Evolutionary conservation across 2,329 filamentous ascomycete genomes (phyloP).

Genomic region (Sporothrix luriei): DNA sequence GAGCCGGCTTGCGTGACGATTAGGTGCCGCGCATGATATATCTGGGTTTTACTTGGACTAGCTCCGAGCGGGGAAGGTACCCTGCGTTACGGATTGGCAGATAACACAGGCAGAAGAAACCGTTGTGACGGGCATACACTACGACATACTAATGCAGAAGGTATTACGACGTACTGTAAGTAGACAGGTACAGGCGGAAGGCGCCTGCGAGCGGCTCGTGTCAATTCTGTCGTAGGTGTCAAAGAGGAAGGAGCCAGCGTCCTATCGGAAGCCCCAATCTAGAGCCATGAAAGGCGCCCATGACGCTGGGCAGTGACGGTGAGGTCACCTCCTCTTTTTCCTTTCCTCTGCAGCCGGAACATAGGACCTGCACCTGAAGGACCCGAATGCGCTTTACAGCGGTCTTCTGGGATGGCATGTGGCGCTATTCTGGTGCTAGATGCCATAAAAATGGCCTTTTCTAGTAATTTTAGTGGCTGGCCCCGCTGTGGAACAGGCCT

Average conservation of each 20-base stretch:
- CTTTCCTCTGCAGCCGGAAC: not conserved
- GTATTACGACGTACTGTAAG: not conserved
- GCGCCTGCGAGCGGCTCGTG: not conserved
- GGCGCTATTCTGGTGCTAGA: not conserved
- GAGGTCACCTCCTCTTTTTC: constrained; percentile 27
- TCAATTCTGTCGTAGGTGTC: not conserved
- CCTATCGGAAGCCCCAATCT: not conserved
- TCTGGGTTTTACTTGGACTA: constrained; percentile 26
- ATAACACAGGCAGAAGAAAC: constrained; percentile 20
- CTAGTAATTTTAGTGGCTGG: not conserved
- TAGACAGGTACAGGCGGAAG: constrained; percentile 12
- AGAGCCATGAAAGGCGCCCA: constrained; percentile 1
- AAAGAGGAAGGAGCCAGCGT: constrained; percentile 26
- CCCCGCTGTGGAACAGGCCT: constrained; percentile 19
- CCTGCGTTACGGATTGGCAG: constrained; percentile 8
- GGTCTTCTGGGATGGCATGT: not conserved
- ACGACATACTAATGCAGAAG: constrained; percentile 1
- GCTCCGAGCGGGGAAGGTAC: constrained; percentile 24
- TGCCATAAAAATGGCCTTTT: not conserved
- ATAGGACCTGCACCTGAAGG: not conserved
- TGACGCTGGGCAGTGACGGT: constrained; percentile 25
- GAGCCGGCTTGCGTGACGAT: constrained; percentile 27
- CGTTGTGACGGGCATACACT: not conserved
- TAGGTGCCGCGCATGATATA: constrained; percentile 11
- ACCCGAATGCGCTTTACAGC: constrained; percentile 10